Evolutionary conservation across 2,329 filamentous ascomycete genomes (phyloP).

Genomic region (Sporothrix humicola): DNA sequence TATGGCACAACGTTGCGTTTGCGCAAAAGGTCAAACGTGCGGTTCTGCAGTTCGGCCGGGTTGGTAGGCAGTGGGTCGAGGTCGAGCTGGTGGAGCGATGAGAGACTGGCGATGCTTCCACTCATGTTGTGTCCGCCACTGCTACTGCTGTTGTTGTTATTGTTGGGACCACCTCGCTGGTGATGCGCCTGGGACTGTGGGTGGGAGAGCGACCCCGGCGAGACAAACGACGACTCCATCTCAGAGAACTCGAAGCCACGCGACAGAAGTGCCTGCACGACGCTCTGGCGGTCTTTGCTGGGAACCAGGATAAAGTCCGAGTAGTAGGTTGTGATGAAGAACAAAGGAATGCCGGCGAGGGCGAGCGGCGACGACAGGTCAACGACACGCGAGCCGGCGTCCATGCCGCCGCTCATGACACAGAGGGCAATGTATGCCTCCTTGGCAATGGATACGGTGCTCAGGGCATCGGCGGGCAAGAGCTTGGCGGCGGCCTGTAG

Average conservation of each 20-base stretch:
- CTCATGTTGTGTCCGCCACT: constrained; percentile 48
- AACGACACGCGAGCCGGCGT: constrained; percentile 88
- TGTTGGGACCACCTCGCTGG: constrained; percentile 34
- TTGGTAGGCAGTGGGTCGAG: constrained; percentile 76
- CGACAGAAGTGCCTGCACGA: constrained; percentile 76
- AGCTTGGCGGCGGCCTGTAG: constrained; percentile 53
- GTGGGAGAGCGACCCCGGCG: constrained; percentile 51
- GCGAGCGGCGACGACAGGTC: constrained; percentile 90
- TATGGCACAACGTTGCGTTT: constrained; percentile 75
- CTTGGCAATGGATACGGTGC: constrained; percentile 72
- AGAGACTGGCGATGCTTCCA: constrained; percentile 32
- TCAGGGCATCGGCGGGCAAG: constrained; percentile 61
- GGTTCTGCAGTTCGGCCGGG: constrained; percentile 77
- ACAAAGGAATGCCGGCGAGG: constrained; percentile 91
- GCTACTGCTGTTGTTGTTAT: constrained; percentile 58
- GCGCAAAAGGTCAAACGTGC: constrained; percentile 84
- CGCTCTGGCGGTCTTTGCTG: constrained; percentile 71
- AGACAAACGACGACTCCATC: constrained; percentile 69
- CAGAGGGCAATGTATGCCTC: constrained; percentile 89
- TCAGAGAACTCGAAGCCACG: constrained; percentile 85
- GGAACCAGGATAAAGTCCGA: constrained; percentile 96
- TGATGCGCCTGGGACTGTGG: constrained; percentile 38
- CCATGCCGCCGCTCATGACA: constrained; percentile 86
- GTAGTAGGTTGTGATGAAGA: constrained; percentile 98
- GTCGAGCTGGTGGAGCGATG: constrained; percentile 50